phyloP scores from a whole-genome alignment of 495 filamentous ascomycete genomes.

The Amniculicola lignicola region DNA sequence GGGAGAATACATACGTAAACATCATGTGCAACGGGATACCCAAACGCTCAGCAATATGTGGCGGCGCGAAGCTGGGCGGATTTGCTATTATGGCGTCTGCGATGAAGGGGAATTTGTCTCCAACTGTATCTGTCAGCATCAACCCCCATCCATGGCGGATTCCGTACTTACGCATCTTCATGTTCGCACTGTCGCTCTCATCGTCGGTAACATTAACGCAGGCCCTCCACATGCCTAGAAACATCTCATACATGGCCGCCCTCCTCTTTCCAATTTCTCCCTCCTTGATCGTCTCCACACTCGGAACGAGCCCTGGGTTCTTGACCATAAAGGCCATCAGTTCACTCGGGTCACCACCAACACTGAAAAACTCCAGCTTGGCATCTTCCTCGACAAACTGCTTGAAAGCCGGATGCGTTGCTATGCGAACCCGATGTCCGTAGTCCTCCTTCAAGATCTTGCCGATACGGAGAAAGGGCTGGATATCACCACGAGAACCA shows the following conservation, averaged over 20 bases:
- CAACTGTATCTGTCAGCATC: constrained; percentile 34
- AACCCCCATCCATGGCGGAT: constrained; percentile 37
- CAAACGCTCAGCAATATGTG: constrained; percentile 43
- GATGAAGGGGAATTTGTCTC: constrained; percentile 37
- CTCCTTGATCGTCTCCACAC: constrained; percentile 58
- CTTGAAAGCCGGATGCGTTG: constrained; percentile 65
- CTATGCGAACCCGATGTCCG: constrained; percentile 67
- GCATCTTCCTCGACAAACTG: constrained; percentile 63
- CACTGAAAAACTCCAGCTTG: constrained; percentile 66
- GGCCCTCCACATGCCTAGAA: constrained; percentile 44
- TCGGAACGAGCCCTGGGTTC: constrained; percentile 69
- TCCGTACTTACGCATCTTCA: constrained; percentile 48
- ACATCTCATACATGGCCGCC: constrained; percentile 55
- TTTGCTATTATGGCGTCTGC: constrained; percentile 46
- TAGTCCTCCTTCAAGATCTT: constrained; percentile 64
- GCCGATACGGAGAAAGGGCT: constrained; percentile 71
- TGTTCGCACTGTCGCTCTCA: constrained; percentile 50
- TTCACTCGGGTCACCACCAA: constrained; percentile 69
- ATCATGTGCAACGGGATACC: constrained; percentile 45
- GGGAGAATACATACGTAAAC: constrained; percentile 36
- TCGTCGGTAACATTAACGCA: constrained; percentile 47
- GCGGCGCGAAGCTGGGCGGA: constrained; percentile 41
- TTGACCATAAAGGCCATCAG: constrained; percentile 83
- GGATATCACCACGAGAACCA: constrained; percentile 71
- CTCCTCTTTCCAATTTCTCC: constrained; percentile 62